Evolutionary conservation across 208 protist species (phyloP), one percentile per base, ranked within the genome.

Genomic region (Acanthamoeba culbertsoni): DNA sequence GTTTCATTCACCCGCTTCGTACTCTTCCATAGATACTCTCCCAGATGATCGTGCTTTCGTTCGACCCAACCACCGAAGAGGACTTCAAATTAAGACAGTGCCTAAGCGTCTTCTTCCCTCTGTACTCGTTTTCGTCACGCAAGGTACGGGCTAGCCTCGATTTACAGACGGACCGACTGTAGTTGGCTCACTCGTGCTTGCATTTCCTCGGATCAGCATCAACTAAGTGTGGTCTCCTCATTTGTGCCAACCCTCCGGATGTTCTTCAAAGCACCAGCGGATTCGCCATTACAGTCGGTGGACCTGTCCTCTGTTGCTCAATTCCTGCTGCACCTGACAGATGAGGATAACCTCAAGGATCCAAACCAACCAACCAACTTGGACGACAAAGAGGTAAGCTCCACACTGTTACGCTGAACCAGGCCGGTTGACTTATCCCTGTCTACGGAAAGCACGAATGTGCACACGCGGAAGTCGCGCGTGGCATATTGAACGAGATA

Each of bases 271-370:
- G 73, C 73, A 6, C 0, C 73, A 43, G 14, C 42, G 42, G 40
- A 48, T 35, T 84, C 73, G 73, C 42, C 73, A 12, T 43, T 84
- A 10, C 46, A 48, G 6, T n/a, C 73, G n/a, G 46, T 84, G 16
- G 43, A 48, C 23, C 40, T 55, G 7, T 31, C 46, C 26, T 55
- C 73, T n/a, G 73, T 84, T 12, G 40, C 43, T 1, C 73, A 84
- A 43, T 84, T 84, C 73, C 73, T 84, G 42, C 43, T 84, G 26
- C 40, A 84, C 42, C 73, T 84, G 40, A 84, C 73, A 0, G 73
- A 84, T 43, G 46, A 55, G 14, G 28, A 55, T 33, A 28, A 73
- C 31, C 62, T 73, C 48, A 18, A 55, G 5, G 33, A 28, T 2
- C 37, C 37, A 35, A 43, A 73, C 7, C 6, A 35, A 1, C 57